Conservation (phyloP, 2,329 filamentous ascomycete genomes). For the Septoria linicola region DNA sequence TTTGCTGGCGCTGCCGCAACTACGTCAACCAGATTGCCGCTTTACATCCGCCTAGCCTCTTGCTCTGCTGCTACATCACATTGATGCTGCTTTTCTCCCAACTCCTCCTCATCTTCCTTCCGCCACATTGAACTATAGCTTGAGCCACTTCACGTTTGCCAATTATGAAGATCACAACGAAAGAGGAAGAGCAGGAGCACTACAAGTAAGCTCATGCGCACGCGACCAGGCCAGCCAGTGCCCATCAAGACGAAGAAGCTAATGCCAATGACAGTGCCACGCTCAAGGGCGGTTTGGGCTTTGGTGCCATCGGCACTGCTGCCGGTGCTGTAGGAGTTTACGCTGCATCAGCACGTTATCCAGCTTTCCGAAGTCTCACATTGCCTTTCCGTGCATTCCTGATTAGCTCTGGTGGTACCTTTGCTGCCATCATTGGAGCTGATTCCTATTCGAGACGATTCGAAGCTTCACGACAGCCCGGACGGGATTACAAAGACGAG, state of each 20-base stretch:
- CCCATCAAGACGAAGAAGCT: conserved; percentile 7
- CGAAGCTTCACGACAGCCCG: conserved; percentile 69
- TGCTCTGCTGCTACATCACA: neutral
- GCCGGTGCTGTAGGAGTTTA: conserved; percentile 67
- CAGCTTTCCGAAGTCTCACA: conserved; percentile 76
- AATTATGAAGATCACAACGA: conserved; percentile 83
- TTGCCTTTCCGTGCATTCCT: conserved; percentile 90
- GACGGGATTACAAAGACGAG: conserved; percentile 64
- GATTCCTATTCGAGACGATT: conserved; percentile 71
- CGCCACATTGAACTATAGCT: neutral
- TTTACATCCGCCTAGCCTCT: neutral
- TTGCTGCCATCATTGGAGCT: conserved; percentile 77
- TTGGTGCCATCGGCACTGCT: conserved; percentile 66
- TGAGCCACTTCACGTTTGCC: neutral
- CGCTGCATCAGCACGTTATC: conserved; percentile 68
- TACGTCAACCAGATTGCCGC: neutral
- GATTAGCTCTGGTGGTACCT: conserved; percentile 76
- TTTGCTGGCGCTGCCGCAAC: neutral
- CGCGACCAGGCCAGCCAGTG: conserved; percentile 12
- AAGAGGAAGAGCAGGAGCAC: conserved; percentile 86
- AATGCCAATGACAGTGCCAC: conserved; percentile 56
- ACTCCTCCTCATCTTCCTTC: neutral
- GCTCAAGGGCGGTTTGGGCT: conserved; percentile 73
- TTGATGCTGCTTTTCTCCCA: neutral
- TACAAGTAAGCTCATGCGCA: conserved; percentile 58